Conservation (phyloP, 129 eudicot species). For the Smallanthus sonchifolius region DNA sequence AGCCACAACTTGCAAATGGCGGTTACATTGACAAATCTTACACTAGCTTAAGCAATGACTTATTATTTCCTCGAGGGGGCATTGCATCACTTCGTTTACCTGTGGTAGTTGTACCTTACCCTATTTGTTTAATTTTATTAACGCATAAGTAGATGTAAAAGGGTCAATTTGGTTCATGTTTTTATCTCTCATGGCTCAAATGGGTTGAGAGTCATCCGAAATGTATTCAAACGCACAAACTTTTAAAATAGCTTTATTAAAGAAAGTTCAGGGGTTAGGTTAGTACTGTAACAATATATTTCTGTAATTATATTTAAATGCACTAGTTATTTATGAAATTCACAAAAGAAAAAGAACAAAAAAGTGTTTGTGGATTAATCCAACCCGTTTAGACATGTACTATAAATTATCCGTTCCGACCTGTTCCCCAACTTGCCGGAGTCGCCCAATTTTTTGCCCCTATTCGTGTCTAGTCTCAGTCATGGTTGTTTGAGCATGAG, state of each 20-base stretch:
- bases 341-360: background rate
- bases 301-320: background rate
- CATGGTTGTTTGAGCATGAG: slow-evolving; percentile 5
- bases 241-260: background rate
- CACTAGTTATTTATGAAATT: background rate
- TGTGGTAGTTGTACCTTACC: slow-evolving; percentile 85
- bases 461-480: background rate
- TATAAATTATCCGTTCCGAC: background rate
- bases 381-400: background rate
- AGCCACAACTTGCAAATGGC: slow-evolving; percentile 64
- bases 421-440: background rate
- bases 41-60: slow-evolving; percentile 55
- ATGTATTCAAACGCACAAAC: background rate
- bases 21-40: slow-evolving; percentile 47
- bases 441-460: background rate
- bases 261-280: background rate
- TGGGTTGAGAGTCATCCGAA: background rate
- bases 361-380: background rate
- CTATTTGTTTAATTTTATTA: slow-evolving; percentile 1
- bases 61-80: slow-evolving; percentile 68
- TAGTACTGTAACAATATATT: background rate
- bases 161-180: background rate
- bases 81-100: slow-evolving; percentile 74
- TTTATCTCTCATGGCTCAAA: background rate
- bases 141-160: background rate